Evolutionary conservation across 2,329 filamentous ascomycete species (phyloP).

Genomic region (Trichoderma sp.): DNA sequence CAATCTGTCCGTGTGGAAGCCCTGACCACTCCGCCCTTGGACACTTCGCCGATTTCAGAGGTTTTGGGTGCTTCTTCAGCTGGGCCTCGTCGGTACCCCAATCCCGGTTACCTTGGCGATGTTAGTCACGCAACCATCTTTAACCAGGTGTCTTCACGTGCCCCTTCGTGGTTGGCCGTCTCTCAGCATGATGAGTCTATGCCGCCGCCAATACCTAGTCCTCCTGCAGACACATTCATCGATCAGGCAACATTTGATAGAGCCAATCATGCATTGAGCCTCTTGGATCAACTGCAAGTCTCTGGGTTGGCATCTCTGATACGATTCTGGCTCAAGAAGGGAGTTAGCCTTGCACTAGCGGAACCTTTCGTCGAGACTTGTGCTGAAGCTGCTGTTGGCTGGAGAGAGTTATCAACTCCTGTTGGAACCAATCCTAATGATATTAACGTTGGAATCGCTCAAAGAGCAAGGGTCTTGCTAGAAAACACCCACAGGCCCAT

Average conservation of each 20-base stretch:
- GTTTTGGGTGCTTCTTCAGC: not conserved
- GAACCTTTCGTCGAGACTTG: conserved; percentile 9
- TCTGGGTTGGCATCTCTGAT: conserved; percentile 3
- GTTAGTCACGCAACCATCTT: conserved; percentile 14
- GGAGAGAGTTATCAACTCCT: conserved; percentile 1
- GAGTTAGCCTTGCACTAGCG: not conserved
- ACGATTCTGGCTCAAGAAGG: conserved; percentile 17
- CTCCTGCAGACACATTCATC: conserved; percentile 1
- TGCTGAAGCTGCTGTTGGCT: not conserved
- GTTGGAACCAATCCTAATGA: not conserved
- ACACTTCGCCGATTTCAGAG: conserved; percentile 1
- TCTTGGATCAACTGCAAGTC: conserved; percentile 3
- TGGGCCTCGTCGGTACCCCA: conserved; percentile 2
- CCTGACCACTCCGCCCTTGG: conserved; percentile 11
- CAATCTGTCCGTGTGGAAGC: not conserved
- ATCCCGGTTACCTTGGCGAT: conserved; percentile 9
- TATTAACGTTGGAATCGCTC: not conserved
- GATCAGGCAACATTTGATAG: conserved; percentile 13
- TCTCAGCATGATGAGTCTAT: not conserved
- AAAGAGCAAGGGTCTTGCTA: not conserved
- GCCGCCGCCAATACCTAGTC: not conserved
- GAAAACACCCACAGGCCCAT: conserved; percentile 7
- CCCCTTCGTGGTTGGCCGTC: not conserved
- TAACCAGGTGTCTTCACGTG: conserved; percentile 16
- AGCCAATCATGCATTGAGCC: conserved; percentile 7